Evolutionary conservation across 1,139 yeast species (phyloP), one percentile per base, ranked within the genome.

Genomic region (Saccharomyces hybrid): DNA sequence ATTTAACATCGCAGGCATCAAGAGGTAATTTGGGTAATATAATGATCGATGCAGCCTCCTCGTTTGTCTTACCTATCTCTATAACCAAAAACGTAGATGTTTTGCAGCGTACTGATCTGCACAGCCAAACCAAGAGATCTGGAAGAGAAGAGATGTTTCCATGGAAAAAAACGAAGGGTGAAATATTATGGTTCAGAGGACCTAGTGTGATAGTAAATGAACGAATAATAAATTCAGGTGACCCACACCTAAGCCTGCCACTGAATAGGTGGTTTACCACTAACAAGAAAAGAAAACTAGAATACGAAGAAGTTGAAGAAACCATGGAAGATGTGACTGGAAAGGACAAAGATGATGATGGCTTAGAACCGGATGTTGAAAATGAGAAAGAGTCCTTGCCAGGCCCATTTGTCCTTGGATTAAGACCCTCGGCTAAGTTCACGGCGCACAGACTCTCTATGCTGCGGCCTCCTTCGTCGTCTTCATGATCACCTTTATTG

Each of bases 121-220:
- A 56, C 26, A 65, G 60, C 44, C 65, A 64, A 50, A 53, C 56
- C 8, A 65, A 67, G 70, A 65, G 63, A 58, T 60, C 70, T 61
- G 62, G 64, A 26, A 64, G 61, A 61, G 63, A 64, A 54, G 55
- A 56, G 55, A 46, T 70, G 55, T 56, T 68, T 58, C 60, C 62
- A 59, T 58, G 62, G 62, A 58, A 66, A 67, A 61, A 60, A 48
- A 55, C 53, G n/a, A 64, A 64, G 41, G 74, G 74, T 31, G 86
- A 85, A 54, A 73, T 86, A 46, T 72, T 88, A 23, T 90, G 96
- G 91, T 88, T 84, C 70, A 78, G 88, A 58, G 82, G 93, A 2
- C 90, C 96, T 6, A 95, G 96, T 11, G 73, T 85, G 8, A 74
- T 78, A 52, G 71, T 84, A 16, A 72, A 79, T 1, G 81, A 78